These are phyloP conservation scores for Chloromonas sp. DNA, from an alignment of 163 green algal genomes.

Conservation along the genomic window DNA sequence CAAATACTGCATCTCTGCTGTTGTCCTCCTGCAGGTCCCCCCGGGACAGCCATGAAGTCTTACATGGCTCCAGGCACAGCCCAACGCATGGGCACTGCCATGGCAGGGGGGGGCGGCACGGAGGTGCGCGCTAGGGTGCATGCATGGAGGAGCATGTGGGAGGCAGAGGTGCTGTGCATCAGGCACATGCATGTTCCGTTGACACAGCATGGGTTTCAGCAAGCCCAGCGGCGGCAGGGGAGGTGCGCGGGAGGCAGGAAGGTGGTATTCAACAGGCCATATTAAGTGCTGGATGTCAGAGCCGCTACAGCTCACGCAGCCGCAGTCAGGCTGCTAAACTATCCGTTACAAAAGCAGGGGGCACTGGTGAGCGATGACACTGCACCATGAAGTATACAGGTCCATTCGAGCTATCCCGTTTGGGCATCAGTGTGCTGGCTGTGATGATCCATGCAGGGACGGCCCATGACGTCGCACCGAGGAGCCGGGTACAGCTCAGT, in stretches of 20 bases:
- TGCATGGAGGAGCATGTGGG: background rate
- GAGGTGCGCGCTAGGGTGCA: background rate
- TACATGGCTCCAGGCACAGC: constrained; percentile 32
- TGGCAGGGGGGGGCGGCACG: background rate
- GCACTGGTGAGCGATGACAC: no score
- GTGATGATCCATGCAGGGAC: constrained; percentile 19
- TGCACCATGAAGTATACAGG: no score
- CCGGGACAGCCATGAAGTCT: constrained; percentile 38
- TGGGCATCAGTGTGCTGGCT: background rate
- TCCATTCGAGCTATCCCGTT: background rate
- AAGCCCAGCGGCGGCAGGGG: no score
- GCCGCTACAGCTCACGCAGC: no score
- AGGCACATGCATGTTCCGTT: constrained; percentile 1
- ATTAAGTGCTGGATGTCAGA: no score
- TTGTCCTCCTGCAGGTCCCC: constrained; percentile 1
- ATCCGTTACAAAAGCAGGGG: no score
- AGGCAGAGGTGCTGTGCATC: background rate
- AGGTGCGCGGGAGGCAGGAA: no score
- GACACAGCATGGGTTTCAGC: background rate
- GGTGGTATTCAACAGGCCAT: no score
- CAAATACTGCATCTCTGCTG: no score
- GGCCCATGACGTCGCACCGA: constrained; percentile 71
- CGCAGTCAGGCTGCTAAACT: no score
- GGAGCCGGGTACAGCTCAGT: constrained; percentile 49
- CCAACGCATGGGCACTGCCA: constrained; percentile 27